phyloP scores from a whole-genome alignment of 257 asterid species.

The Mitragyna speciosa region DNA sequence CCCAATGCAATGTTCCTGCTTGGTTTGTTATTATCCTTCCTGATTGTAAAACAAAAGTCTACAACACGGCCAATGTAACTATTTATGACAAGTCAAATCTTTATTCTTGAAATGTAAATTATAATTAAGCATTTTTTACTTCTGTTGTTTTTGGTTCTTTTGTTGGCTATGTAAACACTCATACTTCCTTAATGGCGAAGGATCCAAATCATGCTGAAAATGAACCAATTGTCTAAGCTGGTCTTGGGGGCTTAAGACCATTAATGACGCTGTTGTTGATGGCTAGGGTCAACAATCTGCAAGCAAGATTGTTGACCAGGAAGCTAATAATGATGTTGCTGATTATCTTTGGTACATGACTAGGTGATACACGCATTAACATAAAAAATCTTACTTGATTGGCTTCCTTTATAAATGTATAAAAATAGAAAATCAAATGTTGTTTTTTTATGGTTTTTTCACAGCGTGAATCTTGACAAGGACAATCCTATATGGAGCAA shows the following conservation, averaged over 20 bases:
- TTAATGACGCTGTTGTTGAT: constrained; percentile 24
- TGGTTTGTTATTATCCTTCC: constrained; percentile 87
- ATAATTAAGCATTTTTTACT: neutral
- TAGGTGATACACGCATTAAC: constrained; percentile 34
- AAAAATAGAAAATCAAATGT: too few relatives aligned
- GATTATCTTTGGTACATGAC: constrained; percentile 94
- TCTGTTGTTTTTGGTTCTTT: neutral
- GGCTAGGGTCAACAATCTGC: constrained; percentile 42
- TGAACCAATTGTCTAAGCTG: constrained; percentile 44
- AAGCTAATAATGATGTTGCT: constrained; percentile 40
- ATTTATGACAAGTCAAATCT: neutral
- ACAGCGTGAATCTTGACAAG: constrained; percentile 44
- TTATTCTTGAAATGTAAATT: neutral
- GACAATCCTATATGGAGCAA: constrained; percentile 45
- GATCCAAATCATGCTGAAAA: constrained; percentile 33
- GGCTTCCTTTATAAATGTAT: neutral
- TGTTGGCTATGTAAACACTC: constrained; percentile 54
- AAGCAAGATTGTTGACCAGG: constrained; percentile 44
- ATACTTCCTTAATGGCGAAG: constrained; percentile 50
- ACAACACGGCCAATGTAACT: constrained; percentile 68
- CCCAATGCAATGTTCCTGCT: constrained; percentile 50
- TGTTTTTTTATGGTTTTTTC: neutral
- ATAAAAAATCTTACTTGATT: neutral
- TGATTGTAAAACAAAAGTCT: constrained; percentile 61
- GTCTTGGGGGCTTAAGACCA: constrained; percentile 53